Evolutionary conservation across 2,329 filamentous ascomycete genomes (phyloP).

Genomic region (Lizonia empirigonia): DNA sequence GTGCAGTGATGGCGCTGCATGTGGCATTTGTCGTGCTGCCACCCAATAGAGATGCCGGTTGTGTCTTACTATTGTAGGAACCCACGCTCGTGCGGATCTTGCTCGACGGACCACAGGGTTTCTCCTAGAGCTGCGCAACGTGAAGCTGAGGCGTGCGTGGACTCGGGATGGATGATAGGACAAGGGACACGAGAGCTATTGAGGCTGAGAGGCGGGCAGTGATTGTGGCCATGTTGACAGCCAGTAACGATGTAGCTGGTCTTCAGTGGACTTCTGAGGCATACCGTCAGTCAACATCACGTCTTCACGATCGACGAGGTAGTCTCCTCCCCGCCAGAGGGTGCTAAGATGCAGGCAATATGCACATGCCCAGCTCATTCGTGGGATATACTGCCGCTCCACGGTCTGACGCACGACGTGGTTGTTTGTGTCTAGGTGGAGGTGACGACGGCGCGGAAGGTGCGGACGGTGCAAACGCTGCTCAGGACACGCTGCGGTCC

Average conservation of each 20-base stretch:
- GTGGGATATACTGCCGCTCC: conserved; percentile 5
- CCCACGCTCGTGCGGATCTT: conserved; percentile 12
- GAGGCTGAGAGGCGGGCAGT: conserved; percentile 13
- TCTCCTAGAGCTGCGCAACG: conserved; percentile 33
- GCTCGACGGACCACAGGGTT: conserved; percentile 25
- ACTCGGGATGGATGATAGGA: conserved; percentile 22
- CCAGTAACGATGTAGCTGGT: conserved; percentile 2
- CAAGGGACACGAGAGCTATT: conserved; percentile 14
- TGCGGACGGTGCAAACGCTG: conserved; percentile 14
- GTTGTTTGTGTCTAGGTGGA: background rate
- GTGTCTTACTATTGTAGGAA: conserved; percentile 25
- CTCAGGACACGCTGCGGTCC: conserved; percentile 16
- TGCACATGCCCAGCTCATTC: conserved; percentile 11
- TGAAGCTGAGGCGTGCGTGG: conserved; percentile 24
- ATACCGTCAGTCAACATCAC: background rate
- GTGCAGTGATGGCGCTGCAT: conserved; percentile 30
- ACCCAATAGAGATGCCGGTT: conserved; percentile 29
- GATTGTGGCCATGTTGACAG: conserved; percentile 19
- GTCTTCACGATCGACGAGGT: background rate
- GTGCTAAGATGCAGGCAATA: background rate
- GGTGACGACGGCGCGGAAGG: background rate
- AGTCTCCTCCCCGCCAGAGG: background rate
- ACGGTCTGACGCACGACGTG: conserved; percentile 4
- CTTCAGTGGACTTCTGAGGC: background rate
- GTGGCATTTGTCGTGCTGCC: conserved; percentile 6